Percentiles rank a stretch among this genome's conserved stretches.
Evolutionary conservation across 768 basidiomycete genomes (phyloP).

Genomic region (Cystofilobasidium capitatum): DNA sequence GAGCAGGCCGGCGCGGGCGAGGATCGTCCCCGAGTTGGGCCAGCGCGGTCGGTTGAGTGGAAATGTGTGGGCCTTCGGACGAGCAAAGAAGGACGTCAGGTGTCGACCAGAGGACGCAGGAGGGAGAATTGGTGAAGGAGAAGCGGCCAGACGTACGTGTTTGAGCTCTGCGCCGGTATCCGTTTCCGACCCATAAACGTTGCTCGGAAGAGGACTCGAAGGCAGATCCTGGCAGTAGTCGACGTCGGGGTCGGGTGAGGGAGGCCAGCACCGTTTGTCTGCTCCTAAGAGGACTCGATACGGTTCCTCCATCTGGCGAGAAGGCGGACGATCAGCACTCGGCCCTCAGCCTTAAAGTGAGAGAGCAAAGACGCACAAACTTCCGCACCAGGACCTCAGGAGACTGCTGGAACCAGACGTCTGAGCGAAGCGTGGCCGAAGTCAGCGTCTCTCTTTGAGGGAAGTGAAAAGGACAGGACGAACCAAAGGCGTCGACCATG

Average conservation of each 20-base stretch:
- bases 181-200: not conserved
- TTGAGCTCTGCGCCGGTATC: constrained; percentile 2
- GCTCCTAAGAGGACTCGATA: constrained; percentile 2
- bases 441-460: not conserved
- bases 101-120: not conserved
- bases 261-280: constrained; percentile 14
- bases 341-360: too few species aligned
- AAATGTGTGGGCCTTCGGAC: constrained; percentile 4
- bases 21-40: constrained; percentile 16
- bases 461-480: not conserved
- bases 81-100: too few species aligned
- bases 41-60: constrained; percentile 7
- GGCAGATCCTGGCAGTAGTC: constrained; percentile 14
- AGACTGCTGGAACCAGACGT: constrained; percentile 19
- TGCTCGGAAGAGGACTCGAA: not conserved
- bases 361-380: constrained; percentile 2
- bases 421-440: not conserved
- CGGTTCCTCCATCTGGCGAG: not conserved
- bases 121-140: not conserved
- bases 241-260: constrained; percentile 2
- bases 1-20: constrained; percentile 2
- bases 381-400: not conserved
- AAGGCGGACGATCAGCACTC: too few species aligned
- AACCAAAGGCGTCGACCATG: constrained; percentile 5
- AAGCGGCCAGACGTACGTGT: not conserved